A percentile compares a stretch with the other conserved stretches of the same genome.
These are phyloP conservation scores for Nicotiana sylvestris DNA, from an alignment of 257 asterid species.

Conservation along the genomic window DNA sequence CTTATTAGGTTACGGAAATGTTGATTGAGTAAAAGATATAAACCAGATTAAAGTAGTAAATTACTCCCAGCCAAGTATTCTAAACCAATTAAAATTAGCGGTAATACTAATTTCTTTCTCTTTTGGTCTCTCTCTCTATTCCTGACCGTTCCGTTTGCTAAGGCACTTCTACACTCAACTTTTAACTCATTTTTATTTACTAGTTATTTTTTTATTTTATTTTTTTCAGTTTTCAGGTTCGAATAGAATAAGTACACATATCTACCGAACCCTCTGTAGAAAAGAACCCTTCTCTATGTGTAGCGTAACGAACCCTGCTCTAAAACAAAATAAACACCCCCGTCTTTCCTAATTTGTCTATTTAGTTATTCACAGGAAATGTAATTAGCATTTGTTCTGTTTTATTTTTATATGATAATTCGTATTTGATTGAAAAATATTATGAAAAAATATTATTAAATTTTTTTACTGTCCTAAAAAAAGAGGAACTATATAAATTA, in stretches of 20 bases:
- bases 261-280: neutral
- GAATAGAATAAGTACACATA: neutral
- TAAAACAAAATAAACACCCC: neutral
- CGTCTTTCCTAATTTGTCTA: neutral
- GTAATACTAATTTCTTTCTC: neutral
- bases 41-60: neutral
- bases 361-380: neutral
- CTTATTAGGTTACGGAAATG: neutral
- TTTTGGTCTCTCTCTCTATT: neutral
- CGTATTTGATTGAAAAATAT: neutral
- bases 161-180: no score
- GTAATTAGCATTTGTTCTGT: neutral
- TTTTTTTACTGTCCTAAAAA: neutral
- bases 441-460: neutral
- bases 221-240: no score
- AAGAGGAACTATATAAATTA: neutral
- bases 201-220: no score
- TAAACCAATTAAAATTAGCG: conserved; percentile 3
- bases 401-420: neutral
- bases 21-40: neutral
- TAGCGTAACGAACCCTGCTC: neutral
- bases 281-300: neutral
- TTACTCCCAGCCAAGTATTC: conserved; percentile 8
- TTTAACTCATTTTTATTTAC: no score
- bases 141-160: no score